Base-by-base conservation (phyloP, 495 filamentous ascomycete species). In the Pyronema domesticum region DNA sequence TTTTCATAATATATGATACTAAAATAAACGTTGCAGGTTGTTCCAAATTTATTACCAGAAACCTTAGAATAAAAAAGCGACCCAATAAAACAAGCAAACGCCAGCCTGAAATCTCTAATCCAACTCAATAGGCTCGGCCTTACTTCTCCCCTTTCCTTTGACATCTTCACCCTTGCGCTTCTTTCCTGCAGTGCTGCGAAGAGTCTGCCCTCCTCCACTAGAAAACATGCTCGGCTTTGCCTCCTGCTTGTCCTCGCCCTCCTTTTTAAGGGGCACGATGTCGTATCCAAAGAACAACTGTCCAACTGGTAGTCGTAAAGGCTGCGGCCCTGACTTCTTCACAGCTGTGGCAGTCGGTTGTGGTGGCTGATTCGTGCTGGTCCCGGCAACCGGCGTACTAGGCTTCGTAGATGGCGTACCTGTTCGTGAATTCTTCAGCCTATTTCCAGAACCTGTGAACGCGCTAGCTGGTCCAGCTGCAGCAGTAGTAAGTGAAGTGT, bases 221-320 rank as follows among this genome's bases (percentile, higher is more conserved):
- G 80, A 75, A 68, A 96, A 98, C 57, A 83, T 75, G 8, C 81
- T 82, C 61, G 82, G 81, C 44, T 80, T 78, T 33, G 77, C 76
- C 48, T 78, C 73, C 52, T 74, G 71, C 17, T 78, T 81, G 51
- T 81, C 76, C 54, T 86, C 84, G 30, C 80, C 84, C 17, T 81
- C 80, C 42, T 85, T 85, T 72, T 83, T 86, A 15, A 89, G 75
- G 0, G 88, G 88, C 62, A 82, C 89, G 66, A 95, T 75, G 56
- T 91, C 80, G 62, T 96, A 98, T 9, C 91, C 91, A 58, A 98
- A 91, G 71, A 98, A 98, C 6, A 98, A 72, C 64, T 95, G 89
- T 54, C 89, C 89, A 0, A 81, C 83, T 1, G 86, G 79, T 49
- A 98, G 69, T 17, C 91, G 77, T 7, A 98, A 73, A 2, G 91